Percentiles rank a stretch among this genome's conserved stretches.
Evolutionary conservation across 306 rosid species (phyloP).

Genomic region (Erythrophleum fordii): DNA sequence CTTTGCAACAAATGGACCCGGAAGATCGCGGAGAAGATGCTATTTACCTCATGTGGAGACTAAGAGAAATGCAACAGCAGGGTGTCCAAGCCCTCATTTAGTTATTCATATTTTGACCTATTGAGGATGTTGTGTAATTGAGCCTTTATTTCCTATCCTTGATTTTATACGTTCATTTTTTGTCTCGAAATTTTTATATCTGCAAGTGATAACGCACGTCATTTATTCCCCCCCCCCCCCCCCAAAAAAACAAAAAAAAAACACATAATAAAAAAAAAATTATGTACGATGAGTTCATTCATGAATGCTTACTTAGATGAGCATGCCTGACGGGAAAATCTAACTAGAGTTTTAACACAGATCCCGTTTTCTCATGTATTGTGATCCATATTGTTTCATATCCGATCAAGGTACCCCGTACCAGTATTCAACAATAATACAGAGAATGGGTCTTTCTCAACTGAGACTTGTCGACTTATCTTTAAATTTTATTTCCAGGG

Average conservation of each 20-base stretch:
- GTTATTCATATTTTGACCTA: conserved; percentile 20
- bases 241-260: background rate
- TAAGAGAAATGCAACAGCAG: conserved; percentile 82
- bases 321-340: background rate
- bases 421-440: too few species aligned
- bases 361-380: too few species aligned
- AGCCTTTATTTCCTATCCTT: conserved; percentile 22
- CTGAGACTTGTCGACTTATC: too few species aligned
- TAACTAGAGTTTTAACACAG: background rate
- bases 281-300: background rate
- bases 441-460: too few species aligned
- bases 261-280: background rate
- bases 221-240: too few species aligned
- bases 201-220: background rate
- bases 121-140: conserved; percentile 46
- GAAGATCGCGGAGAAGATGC: conserved; percentile 78
- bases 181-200: background rate
- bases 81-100: conserved; percentile 81
- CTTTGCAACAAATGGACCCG: conserved; percentile 79
- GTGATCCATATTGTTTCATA: too few species aligned
- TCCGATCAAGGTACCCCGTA: too few species aligned
- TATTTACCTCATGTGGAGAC: conserved; percentile 77
- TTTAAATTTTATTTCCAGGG: too few species aligned
- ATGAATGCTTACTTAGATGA: background rate
- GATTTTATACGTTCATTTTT: background rate